Percentiles rank a stretch among this genome's conserved stretches.
phyloP scores from a whole-genome alignment of 495 filamentous ascomycete genomes.

The Extremus antarcticus region DNA sequence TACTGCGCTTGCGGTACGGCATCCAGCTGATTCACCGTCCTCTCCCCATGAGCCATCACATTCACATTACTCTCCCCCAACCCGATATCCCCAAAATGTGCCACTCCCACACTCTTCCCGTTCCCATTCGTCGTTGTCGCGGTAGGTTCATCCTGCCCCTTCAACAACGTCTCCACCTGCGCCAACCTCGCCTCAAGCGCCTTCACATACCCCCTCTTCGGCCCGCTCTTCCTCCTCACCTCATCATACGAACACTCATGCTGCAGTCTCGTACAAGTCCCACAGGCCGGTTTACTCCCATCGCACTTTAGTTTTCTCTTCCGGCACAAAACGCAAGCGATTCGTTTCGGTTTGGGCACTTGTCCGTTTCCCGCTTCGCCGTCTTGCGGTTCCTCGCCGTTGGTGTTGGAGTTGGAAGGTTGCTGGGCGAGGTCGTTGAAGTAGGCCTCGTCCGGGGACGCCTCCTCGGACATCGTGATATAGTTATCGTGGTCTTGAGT shows the following conservation, averaged over 20 bases:
- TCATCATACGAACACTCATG: constrained; percentile 95
- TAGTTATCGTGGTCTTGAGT: not conserved
- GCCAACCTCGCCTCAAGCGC: constrained; percentile 79
- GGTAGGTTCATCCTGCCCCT: constrained; percentile 47
- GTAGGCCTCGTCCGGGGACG: constrained; percentile 33
- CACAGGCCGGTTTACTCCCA: constrained; percentile 72
- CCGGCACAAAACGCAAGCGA: constrained; percentile 93
- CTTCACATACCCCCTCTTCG: constrained; percentile 97
- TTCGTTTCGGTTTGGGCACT: constrained; percentile 76
- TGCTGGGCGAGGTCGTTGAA: constrained; percentile 49
- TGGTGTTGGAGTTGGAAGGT: constrained; percentile 19
- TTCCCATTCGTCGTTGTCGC: constrained; percentile 1
- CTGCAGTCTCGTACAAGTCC: constrained; percentile 77
- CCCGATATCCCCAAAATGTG: not conserved
- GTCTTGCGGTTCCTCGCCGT: constrained; percentile 25
- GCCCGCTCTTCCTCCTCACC: constrained; percentile 91
- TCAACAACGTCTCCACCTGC: constrained; percentile 88
- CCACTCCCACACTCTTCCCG: not conserved
- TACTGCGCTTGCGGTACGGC: not conserved
- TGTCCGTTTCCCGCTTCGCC: constrained; percentile 43
- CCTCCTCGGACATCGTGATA: not conserved
- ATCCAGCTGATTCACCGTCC: not conserved
- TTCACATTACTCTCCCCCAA: not conserved
- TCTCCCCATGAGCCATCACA: constrained; percentile 5
- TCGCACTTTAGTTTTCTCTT: constrained; percentile 85